phyloP scores from a whole-genome alignment of 768 basidiomycete species.

The Phylloporus rhodoxanthus region DNA sequence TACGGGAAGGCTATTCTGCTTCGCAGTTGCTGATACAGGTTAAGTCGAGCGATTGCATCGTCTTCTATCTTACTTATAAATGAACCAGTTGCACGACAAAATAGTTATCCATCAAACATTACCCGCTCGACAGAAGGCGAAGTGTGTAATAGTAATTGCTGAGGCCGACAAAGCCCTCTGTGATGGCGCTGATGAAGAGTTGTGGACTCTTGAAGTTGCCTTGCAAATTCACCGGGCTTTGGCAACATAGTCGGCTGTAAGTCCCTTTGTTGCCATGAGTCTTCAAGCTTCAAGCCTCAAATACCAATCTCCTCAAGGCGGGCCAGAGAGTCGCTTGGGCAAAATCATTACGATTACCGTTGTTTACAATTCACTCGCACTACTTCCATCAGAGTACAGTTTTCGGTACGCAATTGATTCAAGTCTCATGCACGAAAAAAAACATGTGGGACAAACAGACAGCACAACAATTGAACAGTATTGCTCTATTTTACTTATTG shows the following conservation, averaged over 20 bases:
- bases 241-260: conserved; percentile 8
- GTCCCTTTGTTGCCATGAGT: not conserved
- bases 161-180: conserved; percentile 95
- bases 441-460: conserved; percentile 12
- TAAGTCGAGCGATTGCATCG: conserved; percentile 16
- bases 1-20: conserved; percentile 89
- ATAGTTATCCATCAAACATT: conserved; percentile 79
- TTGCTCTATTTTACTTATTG: conserved; percentile 15
- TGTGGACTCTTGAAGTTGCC: conserved; percentile 90
- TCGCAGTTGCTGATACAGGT: conserved; percentile 87
- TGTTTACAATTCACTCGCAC: not conserved
- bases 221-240: conserved; percentile 67
- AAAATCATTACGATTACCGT: not conserved
- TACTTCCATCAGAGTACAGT: not conserved
- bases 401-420: conserved; percentile 6
- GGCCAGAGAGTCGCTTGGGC: not conserved
- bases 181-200: conserved; percentile 95
- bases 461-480: conserved; percentile 10
- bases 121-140: conserved; percentile 72
- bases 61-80: conserved; percentile 6
- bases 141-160: conserved; percentile 77
- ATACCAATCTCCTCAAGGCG: not conserved
- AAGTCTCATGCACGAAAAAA: conserved; percentile 5
- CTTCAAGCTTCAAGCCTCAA: not conserved
- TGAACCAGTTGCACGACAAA: conserved; percentile 77